Evolutionary conservation across 1,284 basidiomycete genomes (phyloP).

Genomic region (Mycena sp.): DNA sequence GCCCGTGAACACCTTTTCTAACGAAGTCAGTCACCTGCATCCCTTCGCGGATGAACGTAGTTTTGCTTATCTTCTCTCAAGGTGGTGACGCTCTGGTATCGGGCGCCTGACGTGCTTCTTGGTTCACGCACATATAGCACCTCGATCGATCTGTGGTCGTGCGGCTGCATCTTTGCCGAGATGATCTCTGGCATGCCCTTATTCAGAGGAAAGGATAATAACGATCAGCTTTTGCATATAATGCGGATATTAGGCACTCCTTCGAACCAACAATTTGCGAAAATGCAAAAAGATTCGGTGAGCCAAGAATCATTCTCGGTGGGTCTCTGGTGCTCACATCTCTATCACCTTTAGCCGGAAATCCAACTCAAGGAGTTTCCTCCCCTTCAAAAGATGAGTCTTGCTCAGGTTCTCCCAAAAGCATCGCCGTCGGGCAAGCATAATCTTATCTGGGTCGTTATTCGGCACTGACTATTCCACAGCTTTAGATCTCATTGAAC

Average conservation of each 20-base stretch:
- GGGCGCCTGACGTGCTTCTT: conserved; percentile 96
- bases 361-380: conserved; percentile 90
- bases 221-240: conserved; percentile 97
- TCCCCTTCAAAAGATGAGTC: conserved; percentile 90
- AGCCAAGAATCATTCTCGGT: conserved; percentile 41
- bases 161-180: conserved; percentile 99
- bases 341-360: conserved; percentile 74
- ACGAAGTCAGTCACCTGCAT: conserved; percentile 72
- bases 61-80: conserved; percentile 41
- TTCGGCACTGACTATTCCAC: conserved; percentile 14
- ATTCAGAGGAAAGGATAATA: conserved; percentile 98
- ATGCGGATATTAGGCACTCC: conserved; percentile 98
- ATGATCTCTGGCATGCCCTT: conserved; percentile 98
- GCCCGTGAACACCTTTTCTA: conserved; percentile 95
- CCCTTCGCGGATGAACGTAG: background rate
- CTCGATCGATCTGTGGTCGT: conserved; percentile 99
- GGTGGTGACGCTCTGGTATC: conserved; percentile 99
- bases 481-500: conserved; percentile 96
- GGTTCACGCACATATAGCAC: conserved; percentile 98
- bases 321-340: background rate
- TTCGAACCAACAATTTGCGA: conserved; percentile 90
- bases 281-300: conserved; percentile 93
- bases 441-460: background rate
- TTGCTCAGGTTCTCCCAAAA: conserved; percentile 91
- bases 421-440: conserved; percentile 86